Percentiles rank a stretch among this genome's conserved stretches.
Conservation (phyloP, 306 rosid genomes). For the Cucumis cinereus region DNA sequence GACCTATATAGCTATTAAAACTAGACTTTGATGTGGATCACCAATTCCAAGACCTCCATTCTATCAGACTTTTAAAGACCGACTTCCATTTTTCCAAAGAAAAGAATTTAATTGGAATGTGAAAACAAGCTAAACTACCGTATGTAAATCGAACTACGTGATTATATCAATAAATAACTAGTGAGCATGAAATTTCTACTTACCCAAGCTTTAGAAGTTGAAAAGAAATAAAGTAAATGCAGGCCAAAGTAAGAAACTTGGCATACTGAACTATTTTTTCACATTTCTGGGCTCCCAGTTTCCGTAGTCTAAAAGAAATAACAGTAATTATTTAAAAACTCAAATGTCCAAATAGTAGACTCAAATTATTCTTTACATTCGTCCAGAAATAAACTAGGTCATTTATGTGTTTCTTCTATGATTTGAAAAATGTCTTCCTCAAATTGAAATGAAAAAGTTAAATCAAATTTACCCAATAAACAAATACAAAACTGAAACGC, state of each 20-base stretch:
- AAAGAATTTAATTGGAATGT: too few species aligned
- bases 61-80: too few species aligned
- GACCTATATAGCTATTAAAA: too few species aligned
- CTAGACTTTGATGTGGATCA: too few species aligned
- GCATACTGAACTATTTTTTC: conserved; percentile 7
- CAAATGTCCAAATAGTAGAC: background rate
- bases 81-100: too few species aligned
- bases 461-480: background rate
- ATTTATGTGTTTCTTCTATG: background rate
- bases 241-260: background rate
- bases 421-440: background rate
- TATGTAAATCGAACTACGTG: conserved; percentile 4
- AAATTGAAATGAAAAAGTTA: background rate
- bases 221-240: background rate
- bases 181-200: background rate
- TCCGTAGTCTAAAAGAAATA: background rate
- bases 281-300: conserved; percentile 7
- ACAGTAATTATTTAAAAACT: background rate
- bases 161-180: background rate
- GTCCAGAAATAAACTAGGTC: background rate
- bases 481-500: background rate
- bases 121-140: too few species aligned
- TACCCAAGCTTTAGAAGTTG: background rate
- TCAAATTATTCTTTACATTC: background rate
- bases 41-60: too few species aligned